Evolutionary conservation across 306 rosid genomes (phyloP).

Genomic region (Glycine soja): DNA sequence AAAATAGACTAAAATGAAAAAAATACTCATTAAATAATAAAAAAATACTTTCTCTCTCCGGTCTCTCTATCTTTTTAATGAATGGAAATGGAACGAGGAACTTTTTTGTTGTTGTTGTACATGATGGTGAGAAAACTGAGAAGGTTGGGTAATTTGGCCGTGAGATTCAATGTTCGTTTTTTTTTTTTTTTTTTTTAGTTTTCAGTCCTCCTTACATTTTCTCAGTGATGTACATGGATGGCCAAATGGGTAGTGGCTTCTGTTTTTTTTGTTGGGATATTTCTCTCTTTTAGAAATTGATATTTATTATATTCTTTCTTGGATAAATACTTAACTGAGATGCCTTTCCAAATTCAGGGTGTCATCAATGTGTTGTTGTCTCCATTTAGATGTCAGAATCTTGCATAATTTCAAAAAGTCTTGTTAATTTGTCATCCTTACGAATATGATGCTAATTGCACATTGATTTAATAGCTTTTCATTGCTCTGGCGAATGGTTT

Average conservation of each 20-base stretch:
- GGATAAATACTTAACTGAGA: slow-evolving; percentile 24
- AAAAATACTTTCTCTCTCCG: neutral
- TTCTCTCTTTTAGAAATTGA: slow-evolving; percentile 44
- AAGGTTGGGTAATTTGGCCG: neutral
- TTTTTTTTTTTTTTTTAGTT: neutral
- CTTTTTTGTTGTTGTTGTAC: neutral
- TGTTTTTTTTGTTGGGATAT: neutral
- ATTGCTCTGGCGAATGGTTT: neutral
- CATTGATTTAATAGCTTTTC: neutral
- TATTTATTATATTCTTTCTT: slow-evolving; percentile 67
- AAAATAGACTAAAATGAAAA: too few relatives aligned
- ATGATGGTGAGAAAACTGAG: slow-evolving; percentile 1
- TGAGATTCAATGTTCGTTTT: neutral
- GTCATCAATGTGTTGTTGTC: slow-evolving; percentile 23
- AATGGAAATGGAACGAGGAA: neutral
- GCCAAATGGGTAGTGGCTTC: slow-evolving; percentile 61
- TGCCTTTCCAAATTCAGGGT: slow-evolving; percentile 12
- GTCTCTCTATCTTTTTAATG: neutral
- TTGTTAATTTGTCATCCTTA: neutral
- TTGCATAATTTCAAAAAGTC: slow-evolving; percentile 17
- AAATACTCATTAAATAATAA: too few relatives aligned
- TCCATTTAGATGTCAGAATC: slow-evolving; percentile 24
- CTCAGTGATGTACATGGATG: slow-evolving; percentile 64
- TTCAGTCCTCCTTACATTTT: neutral
- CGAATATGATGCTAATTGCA: slow-evolving; percentile 12